Conservation (phyloP, 352 stramenopile species). For the Phytophthora crassamura region DNA sequence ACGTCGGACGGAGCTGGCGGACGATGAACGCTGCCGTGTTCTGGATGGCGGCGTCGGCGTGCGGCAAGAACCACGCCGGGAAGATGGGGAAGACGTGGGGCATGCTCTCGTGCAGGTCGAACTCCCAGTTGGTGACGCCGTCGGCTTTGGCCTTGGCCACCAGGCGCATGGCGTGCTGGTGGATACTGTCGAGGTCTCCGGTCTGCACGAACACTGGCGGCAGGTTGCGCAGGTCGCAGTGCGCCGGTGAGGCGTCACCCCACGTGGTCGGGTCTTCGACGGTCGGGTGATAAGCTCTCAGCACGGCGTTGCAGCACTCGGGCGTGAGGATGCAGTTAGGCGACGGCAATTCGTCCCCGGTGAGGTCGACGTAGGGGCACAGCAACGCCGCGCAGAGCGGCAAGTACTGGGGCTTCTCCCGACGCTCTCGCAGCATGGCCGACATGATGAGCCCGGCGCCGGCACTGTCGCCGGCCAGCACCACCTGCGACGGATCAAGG, state of each 20-base stretch:
- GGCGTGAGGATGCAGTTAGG: constrained; percentile 46
- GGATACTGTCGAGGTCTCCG: constrained; percentile 42
- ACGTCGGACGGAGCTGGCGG: constrained; percentile 30
- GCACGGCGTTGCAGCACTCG: constrained; percentile 22
- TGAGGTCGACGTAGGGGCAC: constrained; percentile 45
- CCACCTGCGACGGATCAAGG: constrained; percentile 43
- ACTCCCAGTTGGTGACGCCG: constrained; percentile 45
- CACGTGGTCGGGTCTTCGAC: constrained; percentile 38
- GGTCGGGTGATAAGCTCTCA: constrained; percentile 32
- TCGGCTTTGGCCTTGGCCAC: constrained; percentile 42
- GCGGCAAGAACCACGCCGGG: constrained; percentile 45
- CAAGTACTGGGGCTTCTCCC: constrained; percentile 22
- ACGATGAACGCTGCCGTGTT: constrained; percentile 42
- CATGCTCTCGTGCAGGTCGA: constrained; percentile 46
- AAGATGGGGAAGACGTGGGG: constrained; percentile 49
- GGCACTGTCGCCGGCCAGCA: constrained; percentile 54
- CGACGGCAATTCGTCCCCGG: constrained; percentile 29
- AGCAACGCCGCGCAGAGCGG: constrained; percentile 42
- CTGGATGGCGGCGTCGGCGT: constrained; percentile 38
- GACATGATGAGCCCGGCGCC: constrained; percentile 52
- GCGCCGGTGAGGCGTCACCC: constrained; percentile 44
- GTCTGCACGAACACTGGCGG: constrained; percentile 52
- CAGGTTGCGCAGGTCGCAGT: constrained; percentile 50
- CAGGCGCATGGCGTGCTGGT: constrained; percentile 40
- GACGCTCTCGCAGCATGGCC: constrained; percentile 43